A percentile compares a stretch with the other conserved stretches of the same genome.
phyloP scores from a whole-genome alignment of 495 filamentous ascomycete species.

The Aspergillus ostianus region DNA sequence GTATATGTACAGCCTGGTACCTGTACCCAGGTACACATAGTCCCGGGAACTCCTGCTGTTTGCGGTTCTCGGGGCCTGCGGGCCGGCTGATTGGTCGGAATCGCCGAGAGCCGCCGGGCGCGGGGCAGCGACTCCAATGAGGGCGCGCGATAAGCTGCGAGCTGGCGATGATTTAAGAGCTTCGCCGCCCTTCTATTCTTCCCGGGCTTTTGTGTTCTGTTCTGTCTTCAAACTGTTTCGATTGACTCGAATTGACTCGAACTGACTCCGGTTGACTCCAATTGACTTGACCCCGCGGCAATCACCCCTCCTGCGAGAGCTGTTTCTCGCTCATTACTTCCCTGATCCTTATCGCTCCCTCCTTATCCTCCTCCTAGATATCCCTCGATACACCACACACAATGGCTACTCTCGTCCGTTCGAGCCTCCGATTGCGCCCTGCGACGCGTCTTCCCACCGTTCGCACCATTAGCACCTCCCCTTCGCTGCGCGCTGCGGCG shows the following conservation, averaged over 20 bases:
- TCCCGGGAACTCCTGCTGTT: too few relatives aligned
- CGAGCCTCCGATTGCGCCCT: slow-evolving; percentile 40
- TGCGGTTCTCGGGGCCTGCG: background rate
- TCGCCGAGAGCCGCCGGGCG: slow-evolving; percentile 17
- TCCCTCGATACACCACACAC: slow-evolving; percentile 5
- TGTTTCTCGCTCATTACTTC: background rate
- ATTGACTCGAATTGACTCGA: too few relatives aligned
- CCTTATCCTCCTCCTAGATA: background rate
- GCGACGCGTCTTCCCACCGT: slow-evolving; percentile 36
- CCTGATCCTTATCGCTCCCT: slow-evolving; percentile 3
- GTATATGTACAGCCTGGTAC: too few relatives aligned
- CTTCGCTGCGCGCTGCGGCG: slow-evolving; percentile 40
- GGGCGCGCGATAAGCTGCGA: background rate
- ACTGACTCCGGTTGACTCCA: too few relatives aligned
- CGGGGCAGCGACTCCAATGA: slow-evolving; percentile 7
- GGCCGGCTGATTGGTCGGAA: slow-evolving; percentile 17
- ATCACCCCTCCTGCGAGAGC: background rate
- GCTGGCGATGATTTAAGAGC: background rate
- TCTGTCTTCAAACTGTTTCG: too few relatives aligned
- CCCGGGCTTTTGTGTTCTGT: too few relatives aligned
- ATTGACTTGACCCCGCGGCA: background rate
- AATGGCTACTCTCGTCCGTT: slow-evolving; percentile 49
- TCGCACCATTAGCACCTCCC: slow-evolving; percentile 43
- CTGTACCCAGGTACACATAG: too few relatives aligned
- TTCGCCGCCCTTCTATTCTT: too few relatives aligned